Base-by-base conservation (phyloP, 192 early-diverging fungal species). In the Coemansia aciculifera region DNA sequence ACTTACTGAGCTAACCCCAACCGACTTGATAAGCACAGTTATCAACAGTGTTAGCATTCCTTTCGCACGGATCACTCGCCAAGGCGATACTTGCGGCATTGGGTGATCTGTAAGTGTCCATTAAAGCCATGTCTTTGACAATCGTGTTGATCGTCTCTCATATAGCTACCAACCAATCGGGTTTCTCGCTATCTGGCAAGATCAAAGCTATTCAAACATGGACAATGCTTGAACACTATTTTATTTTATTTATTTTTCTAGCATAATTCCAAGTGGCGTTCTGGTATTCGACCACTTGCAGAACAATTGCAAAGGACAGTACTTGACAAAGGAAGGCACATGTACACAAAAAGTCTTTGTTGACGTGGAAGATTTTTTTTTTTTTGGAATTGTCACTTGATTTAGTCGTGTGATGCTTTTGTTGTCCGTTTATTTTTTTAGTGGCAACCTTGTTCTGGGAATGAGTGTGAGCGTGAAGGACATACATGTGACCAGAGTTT, bases 311-410 rank as follows among this genome's bases (percentile, higher is more conserved):
- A 44, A 44, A 17, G 17, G 17, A 12, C 15, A 17, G 42, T 17
- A n/a, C 42, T n/a, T 17, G 17, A 48, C 46, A 48, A 9, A 19
- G 43, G 43, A 44, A 21, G 11, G 40, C 15, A n/a, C 46, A 21
- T 42, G 40, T 13, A n/a, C 46, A 48, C 46, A 23, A 3, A 13
- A 44, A 44, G 42, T 5, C 51, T 29, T 29, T 29, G 51, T 29
- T 29, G 27, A 54, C 51, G 27, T 29, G 51, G 21, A 54, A 27
- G 51, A 24, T 24, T 19, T 2, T 36, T 54, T 54, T n/a, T n/a
- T n/a, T n/a, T n/a, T n/a, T n/a, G 27, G n/a, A 29, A 13, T 15
- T 27, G 51, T 54, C 51, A 54, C 51, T 54, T 54, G 51, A 54
- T 23, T 12, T 29, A 29, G 51, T 54, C 51, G 24, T 23, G 51